Evolutionary conservation across 192 early-diverging fungal species (phyloP).

Genomic region (Linnemannia schmuckeri): DNA sequence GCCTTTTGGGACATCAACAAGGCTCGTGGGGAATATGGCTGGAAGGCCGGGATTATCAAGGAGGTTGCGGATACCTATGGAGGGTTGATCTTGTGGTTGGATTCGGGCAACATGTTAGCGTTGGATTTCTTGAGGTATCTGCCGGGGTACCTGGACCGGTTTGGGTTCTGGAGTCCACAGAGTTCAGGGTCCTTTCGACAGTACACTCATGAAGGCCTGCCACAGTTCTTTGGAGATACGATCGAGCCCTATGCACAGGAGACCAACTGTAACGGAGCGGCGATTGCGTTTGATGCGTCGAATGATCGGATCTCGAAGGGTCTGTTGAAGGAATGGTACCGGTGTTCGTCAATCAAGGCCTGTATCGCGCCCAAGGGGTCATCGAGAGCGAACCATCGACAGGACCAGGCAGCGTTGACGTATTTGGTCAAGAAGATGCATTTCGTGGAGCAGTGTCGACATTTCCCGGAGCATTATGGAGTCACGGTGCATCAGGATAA

Average conservation of each 20-base stretch:
- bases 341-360: constrained; percentile 55
- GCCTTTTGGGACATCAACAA: constrained; percentile 61
- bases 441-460: constrained; percentile 56
- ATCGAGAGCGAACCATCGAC: constrained; percentile 63
- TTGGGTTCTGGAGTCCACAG: constrained; percentile 68
- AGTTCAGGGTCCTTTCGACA: constrained; percentile 57
- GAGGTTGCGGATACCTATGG: constrained; percentile 59
- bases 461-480: constrained; percentile 61
- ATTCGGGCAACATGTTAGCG: constrained; percentile 64
- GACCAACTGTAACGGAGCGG: constrained; percentile 67
- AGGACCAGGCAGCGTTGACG: constrained; percentile 68
- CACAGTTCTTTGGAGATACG: constrained; percentile 56
- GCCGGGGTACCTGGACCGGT: constrained; percentile 43
- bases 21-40: constrained; percentile 65
- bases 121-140: constrained; percentile 54
- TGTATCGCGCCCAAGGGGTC: constrained; percentile 70
- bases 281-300: constrained; percentile 61
- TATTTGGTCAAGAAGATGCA: constrained; percentile 59
- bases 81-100: constrained; percentile 63
- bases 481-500: constrained; percentile 64
- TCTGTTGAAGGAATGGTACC: constrained; percentile 61
- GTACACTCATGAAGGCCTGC: constrained; percentile 64
- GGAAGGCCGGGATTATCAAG: constrained; percentile 68
- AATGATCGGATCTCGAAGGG: constrained; percentile 53
- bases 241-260: constrained; percentile 48